Percentiles rank a stretch among this genome's conserved stretches.
These are phyloP conservation scores for Yamadazyma oceani DNA, from an alignment of 1,139 yeast species.

Conservation along the genomic window DNA sequence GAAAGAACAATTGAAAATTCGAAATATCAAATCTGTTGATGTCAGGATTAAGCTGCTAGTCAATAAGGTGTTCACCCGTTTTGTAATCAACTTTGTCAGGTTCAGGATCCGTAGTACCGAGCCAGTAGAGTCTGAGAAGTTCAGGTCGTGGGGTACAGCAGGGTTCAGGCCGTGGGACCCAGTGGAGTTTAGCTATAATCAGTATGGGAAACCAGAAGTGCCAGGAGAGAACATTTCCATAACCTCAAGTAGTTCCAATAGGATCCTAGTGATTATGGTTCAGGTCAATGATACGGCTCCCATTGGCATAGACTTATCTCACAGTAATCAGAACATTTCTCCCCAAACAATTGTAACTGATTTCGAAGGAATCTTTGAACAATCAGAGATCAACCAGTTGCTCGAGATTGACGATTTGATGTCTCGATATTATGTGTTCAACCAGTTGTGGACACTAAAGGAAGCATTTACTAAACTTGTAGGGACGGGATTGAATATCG, in stretches of 20 bases:
- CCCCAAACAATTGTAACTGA: constrained; percentile 35
- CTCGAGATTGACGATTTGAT: constrained; percentile 13
- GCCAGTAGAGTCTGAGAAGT: too few species aligned
- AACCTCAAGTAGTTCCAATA: constrained; percentile 59
- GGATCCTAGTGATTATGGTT: constrained; percentile 46
- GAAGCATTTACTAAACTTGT: constrained; percentile 65
- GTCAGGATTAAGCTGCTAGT: constrained; percentile 22
- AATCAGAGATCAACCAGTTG: constrained; percentile 37
- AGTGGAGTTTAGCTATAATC: constrained; percentile 24
- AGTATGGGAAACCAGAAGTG: constrained; percentile 38
- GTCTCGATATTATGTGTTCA: constrained; percentile 34
- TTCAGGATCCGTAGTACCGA: constrained; percentile 3
- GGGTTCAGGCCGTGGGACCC: constrained; percentile 21
- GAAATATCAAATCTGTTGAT: constrained; percentile 23
- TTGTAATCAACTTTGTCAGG: constrained; percentile 23
- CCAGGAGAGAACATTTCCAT: constrained; percentile 26
- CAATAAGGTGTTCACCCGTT: constrained; percentile 23
- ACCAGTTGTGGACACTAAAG: constrained; percentile 70
- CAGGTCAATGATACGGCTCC: constrained; percentile 23
- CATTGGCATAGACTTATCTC: constrained; percentile 67
- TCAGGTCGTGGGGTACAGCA: too few species aligned
- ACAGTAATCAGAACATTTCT: constrained; percentile 44
- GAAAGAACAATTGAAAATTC: constrained; percentile 31
- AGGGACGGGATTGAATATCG: constrained; percentile 63
- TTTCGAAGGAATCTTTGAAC: constrained; percentile 51